Evolutionary conservation across 129 eudicot genomes (phyloP).

Genomic region (Flaveria bidentis): DNA sequence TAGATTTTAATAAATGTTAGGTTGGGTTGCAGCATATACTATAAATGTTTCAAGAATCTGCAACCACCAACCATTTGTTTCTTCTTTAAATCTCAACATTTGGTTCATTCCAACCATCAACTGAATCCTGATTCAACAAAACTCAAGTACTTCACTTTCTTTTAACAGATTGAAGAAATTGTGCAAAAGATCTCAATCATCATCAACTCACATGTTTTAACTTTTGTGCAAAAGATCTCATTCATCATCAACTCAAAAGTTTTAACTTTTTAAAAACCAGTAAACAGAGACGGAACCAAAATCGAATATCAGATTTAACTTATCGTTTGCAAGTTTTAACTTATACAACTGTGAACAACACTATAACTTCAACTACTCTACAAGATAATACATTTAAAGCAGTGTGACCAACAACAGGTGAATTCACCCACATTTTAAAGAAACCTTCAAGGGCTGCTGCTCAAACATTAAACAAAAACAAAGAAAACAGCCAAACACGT

Average conservation of each 20-base stretch:
- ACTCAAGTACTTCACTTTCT: background rate
- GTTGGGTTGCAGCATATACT: too few species aligned
- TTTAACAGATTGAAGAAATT: background rate
- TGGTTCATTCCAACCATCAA: background rate
- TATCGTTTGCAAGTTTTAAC: conserved; percentile 41
- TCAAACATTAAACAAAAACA: conserved; percentile 46
- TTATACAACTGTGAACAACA: conserved; percentile 40
- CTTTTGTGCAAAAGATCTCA: background rate
- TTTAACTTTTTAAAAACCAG: background rate
- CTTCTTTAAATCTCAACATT: background rate
- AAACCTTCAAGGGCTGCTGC: conserved; percentile 29
- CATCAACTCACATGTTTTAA: background rate
- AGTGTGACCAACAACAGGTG: conserved; percentile 30
- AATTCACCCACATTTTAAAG: conserved; percentile 45
- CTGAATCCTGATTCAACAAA: background rate
- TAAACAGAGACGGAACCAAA: conserved; percentile 22
- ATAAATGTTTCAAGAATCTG: too few species aligned
- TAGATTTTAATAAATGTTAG: too few species aligned
- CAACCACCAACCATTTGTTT: too few species aligned
- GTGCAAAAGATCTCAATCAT: background rate
- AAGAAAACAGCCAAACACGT: conserved; percentile 46
- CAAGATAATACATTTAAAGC: conserved; percentile 36
- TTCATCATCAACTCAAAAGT: background rate
- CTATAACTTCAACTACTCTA: conserved; percentile 52
- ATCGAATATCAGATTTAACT: conserved; percentile 35